phyloP scores from a whole-genome alignment of 2,329 filamentous ascomycete species.

The Hypoxylon sp. region DNA sequence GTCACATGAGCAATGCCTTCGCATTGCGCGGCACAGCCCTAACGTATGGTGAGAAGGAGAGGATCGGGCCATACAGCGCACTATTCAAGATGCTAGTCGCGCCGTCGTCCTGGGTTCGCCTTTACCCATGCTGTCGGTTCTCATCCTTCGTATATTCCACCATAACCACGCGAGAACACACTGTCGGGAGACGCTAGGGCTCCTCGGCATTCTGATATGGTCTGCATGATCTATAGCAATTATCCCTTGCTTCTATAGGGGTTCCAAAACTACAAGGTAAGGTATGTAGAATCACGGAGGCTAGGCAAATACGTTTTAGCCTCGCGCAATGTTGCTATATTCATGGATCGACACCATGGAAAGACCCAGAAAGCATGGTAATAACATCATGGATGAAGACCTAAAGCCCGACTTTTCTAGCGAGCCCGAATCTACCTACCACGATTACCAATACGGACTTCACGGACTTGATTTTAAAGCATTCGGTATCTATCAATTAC shows the following conservation, averaged over 20 bases:
- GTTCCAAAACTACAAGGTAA: conserved; percentile 9
- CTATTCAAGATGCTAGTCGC: conserved; percentile 7
- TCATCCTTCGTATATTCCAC: conserved; percentile 13
- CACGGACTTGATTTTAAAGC: no score
- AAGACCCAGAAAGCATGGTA: conserved; percentile 2
- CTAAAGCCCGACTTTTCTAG: no score
- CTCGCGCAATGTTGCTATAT: no score
- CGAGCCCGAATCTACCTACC: not conserved
- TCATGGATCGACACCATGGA: conserved; percentile 6
- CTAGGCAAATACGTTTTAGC: no score
- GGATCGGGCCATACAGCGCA: no score
- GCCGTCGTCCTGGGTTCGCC: conserved; percentile 12
- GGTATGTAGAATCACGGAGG: conserved; percentile 2
- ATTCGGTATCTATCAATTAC: no score
- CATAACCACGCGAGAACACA: conserved; percentile 11
- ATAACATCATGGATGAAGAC: no score
- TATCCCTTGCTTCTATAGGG: conserved; percentile 17
- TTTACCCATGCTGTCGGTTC: conserved; percentile 8
- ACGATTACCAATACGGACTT: no score
- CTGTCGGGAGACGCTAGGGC: conserved; percentile 7
- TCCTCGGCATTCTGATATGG: conserved; percentile 20
- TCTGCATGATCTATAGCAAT: conserved; percentile 2
- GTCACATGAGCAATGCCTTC: conserved; percentile 32
- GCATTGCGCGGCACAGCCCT: conserved; percentile 16
- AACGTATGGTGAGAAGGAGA: conserved; percentile 6